Evolutionary conservation across 768 basidiomycete genomes (phyloP).

Genomic region (Hysterangium stoloniferum): DNA sequence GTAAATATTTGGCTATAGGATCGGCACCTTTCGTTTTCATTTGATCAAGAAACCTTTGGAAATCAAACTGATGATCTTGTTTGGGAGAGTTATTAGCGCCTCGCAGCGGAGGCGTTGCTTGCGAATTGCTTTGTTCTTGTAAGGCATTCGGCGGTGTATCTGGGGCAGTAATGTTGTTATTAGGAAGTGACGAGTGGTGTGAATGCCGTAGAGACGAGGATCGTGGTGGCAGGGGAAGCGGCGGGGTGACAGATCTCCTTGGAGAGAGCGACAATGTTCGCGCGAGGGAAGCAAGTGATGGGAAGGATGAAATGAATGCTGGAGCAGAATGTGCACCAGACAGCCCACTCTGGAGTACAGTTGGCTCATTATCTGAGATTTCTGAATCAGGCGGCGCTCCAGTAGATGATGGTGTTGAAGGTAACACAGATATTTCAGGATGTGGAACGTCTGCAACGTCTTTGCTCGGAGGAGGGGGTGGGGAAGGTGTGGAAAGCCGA

Average conservation of each 20-base stretch:
- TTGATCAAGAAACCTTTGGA: constrained; percentile 91
- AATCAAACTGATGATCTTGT: constrained; percentile 55
- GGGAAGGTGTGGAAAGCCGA: too few species aligned
- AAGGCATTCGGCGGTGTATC: background rate
- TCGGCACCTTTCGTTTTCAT: constrained; percentile 86
- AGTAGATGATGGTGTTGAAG: constrained; percentile 23
- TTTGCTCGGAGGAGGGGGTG: constrained; percentile 30
- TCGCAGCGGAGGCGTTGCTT: background rate
- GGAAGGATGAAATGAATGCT: constrained; percentile 38
- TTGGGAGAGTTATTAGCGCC: background rate
- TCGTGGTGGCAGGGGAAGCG: constrained; percentile 22
- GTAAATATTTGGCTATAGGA: constrained; percentile 88
- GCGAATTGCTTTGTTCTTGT: background rate
- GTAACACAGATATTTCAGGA: constrained; percentile 15
- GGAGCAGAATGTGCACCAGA: constrained; percentile 21
- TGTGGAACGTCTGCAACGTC: background rate
- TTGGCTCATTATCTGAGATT: background rate
- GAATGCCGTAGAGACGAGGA: constrained; percentile 3
- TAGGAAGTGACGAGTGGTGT: constrained; percentile 9
- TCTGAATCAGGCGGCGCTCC: background rate
- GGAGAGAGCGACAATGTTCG: constrained; percentile 54
- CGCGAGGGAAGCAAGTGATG: constrained; percentile 60
- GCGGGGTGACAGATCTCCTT: constrained; percentile 36
- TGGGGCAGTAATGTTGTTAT: background rate
- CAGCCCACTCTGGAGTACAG: background rate